These are phyloP conservation scores for Cladosporium sp. DNA, from an alignment of 2,329 filamentous ascomycete genomes.

Conservation along the genomic window DNA sequence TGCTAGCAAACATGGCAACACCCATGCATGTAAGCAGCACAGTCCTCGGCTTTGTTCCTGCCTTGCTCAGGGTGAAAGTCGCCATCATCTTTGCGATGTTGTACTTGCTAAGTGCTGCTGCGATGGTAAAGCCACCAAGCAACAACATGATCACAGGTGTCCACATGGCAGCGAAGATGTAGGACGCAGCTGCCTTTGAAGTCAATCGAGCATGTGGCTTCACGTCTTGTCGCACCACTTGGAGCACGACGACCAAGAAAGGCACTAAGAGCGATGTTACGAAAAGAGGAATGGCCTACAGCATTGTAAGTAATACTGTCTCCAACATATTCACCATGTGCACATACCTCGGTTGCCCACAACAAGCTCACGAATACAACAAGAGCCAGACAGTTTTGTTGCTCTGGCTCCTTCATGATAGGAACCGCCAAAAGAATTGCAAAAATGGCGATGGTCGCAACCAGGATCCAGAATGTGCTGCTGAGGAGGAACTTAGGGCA, in stretches of 20 bases:
- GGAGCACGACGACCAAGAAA: conserved; percentile 84
- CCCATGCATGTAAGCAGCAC: conserved; percentile 98
- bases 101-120: conserved; percentile 92
- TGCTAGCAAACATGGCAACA: conserved; percentile 93
- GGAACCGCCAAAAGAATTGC: conserved; percentile 70
- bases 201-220: conserved; percentile 68
- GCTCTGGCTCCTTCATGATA: conserved; percentile 82
- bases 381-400: conserved; percentile 94
- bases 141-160: conserved; percentile 98
- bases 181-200: conserved; percentile 77
- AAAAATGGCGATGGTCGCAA: conserved; percentile 73
- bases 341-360: conserved; percentile 86
- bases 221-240: conserved; percentile 77
- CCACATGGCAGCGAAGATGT: conserved; percentile 96
- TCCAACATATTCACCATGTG: not conserved
- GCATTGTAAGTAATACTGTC: conserved; percentile 25
- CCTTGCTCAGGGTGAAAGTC: conserved; percentile 93
- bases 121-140: conserved; percentile 92
- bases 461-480: conserved; percentile 73
- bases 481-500: conserved; percentile 83
- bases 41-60: conserved; percentile 82
- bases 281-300: conserved; percentile 87
- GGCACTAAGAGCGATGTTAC: conserved; percentile 93
- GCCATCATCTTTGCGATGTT: conserved; percentile 97
- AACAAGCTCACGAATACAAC: conserved; percentile 89